These are phyloP conservation scores for Arctium lappa DNA, from an alignment of 129 eudicot species.

Conservation along the genomic window DNA sequence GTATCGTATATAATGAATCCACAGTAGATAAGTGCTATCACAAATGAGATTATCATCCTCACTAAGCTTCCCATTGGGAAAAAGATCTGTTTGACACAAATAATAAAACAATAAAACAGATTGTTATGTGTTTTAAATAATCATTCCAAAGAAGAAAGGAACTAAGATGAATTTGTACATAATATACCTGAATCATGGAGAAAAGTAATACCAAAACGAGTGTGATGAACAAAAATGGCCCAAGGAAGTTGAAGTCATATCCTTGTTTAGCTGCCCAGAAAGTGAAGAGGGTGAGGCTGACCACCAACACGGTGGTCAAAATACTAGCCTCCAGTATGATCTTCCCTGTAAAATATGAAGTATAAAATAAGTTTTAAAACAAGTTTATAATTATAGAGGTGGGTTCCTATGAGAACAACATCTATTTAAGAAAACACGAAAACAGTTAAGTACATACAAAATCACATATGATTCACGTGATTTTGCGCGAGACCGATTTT, in stretches of 20 bases:
- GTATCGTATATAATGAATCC: constrained; percentile 81
- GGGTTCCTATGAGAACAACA: too few relatives aligned
- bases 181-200: constrained; percentile 49
- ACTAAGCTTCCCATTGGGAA: constrained; percentile 60
- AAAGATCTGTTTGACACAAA: constrained; percentile 35
- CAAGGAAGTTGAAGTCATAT: constrained; percentile 61
- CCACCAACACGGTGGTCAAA: constrained; percentile 45
- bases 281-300: constrained; percentile 69
- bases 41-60: constrained; percentile 46
- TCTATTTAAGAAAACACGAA: too few relatives aligned
- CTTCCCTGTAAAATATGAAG: constrained; percentile 31
- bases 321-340: constrained; percentile 57
- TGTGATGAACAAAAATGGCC: constrained; percentile 67
- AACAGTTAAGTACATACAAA: too few relatives aligned
- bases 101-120: background rate
- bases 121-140: background rate
- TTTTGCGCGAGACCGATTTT: too few relatives aligned
- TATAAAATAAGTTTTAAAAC: background rate
- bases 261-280: constrained; percentile 74
- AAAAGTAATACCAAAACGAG: constrained; percentile 42
- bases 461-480: too few relatives aligned
- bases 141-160: background rate
- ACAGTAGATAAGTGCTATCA: constrained; percentile 65
- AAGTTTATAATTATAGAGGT: background rate
- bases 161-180: background rate